These are phyloP conservation scores for Lophiostoma macrostomum DNA, from an alignment of 495 filamentous ascomycete species.

Conservation along the genomic window DNA sequence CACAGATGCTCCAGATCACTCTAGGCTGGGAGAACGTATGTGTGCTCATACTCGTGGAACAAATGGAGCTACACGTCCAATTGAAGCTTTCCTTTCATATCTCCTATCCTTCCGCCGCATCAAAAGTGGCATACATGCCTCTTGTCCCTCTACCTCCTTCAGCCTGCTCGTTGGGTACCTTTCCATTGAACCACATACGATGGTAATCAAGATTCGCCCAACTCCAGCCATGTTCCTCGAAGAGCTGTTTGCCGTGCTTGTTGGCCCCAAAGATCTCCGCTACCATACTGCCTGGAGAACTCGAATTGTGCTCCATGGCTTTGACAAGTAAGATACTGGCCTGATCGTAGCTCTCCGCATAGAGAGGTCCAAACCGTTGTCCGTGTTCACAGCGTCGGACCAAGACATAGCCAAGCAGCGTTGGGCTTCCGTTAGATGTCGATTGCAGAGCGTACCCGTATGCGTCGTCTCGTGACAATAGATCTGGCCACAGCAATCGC, in stretches of 20 bases:
- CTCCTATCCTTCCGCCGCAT: conserved; percentile 20
- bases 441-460: conserved; percentile 17
- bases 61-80: too few species aligned
- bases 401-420: conserved; percentile 19
- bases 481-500: conserved; percentile 12
- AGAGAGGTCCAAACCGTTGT: conserved; percentile 29
- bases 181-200: conserved; percentile 31
- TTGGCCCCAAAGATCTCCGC: conserved; percentile 26
- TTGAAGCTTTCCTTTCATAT: neutral
- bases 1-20: too few species aligned
- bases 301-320: conserved; percentile 15
- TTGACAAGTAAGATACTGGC: conserved; percentile 6
- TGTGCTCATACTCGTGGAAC: too few species aligned
- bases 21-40: too few species aligned
- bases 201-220: conserved; percentile 24
- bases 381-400: conserved; percentile 26
- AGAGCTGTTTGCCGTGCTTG: conserved; percentile 9
- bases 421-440: neutral
- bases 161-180: conserved; percentile 19
- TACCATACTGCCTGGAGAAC: conserved; percentile 11
- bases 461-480: conserved; percentile 23
- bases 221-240: conserved; percentile 23
- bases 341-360: conserved; percentile 15
- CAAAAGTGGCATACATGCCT: conserved; percentile 28
- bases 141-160: conserved; percentile 19